Evolutionary conservation across 148 eudicot species (phyloP).

Genomic region (Chenopodium berlandieri): DNA sequence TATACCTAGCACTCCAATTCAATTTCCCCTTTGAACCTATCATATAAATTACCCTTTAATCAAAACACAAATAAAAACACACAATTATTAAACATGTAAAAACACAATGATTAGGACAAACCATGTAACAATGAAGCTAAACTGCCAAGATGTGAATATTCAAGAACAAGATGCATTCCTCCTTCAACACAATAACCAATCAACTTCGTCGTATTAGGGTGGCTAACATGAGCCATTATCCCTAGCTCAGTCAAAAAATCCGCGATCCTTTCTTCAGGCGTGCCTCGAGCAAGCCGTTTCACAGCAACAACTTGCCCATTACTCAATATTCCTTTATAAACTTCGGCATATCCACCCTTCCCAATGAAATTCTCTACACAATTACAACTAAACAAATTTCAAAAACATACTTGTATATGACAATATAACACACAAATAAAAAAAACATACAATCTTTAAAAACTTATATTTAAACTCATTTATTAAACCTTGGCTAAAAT

Average conservation of each 20-base stretch:
- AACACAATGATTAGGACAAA: conserved; percentile 11
- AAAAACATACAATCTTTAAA: background rate
- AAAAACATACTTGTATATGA: background rate
- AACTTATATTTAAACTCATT: background rate
- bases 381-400: background rate
- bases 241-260: conserved; percentile 80
- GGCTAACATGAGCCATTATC: conserved; percentile 89
- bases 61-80: background rate
- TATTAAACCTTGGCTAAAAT: conserved; percentile 30
- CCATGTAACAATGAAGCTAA: conserved; percentile 73
- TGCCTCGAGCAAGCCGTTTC: conserved; percentile 60
- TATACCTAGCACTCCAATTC: conserved; percentile 63
- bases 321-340: conserved; percentile 59
- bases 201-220: conserved; percentile 69
- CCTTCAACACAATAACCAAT: conserved; percentile 94
- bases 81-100: background rate
- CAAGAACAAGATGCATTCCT: conserved; percentile 79
- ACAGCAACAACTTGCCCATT: conserved; percentile 68
- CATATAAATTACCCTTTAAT: background rate
- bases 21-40: conserved; percentile 51
- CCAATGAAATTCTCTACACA: conserved; percentile 67
- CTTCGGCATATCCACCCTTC: conserved; percentile 94
- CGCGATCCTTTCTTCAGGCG: conserved; percentile 53
- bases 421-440: background rate
- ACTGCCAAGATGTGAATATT: conserved; percentile 79